A percentile compares a stretch with the other conserved stretches of the same genome.
Conservation (phyloP, 129 eudicot species). For the Tagetes erecta region DNA sequence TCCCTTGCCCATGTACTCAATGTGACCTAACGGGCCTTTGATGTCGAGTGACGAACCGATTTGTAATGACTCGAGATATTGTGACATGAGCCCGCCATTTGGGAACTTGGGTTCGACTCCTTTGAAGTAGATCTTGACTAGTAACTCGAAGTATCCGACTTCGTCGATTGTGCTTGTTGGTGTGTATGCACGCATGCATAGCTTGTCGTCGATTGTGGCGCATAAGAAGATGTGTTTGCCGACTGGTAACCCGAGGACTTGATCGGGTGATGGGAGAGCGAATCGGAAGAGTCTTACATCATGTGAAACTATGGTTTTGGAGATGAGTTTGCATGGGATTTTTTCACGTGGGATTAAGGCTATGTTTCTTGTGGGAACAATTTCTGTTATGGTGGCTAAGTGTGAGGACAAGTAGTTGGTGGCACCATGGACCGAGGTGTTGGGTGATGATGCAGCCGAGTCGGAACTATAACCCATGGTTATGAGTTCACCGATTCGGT, state of each 20-base stretch:
- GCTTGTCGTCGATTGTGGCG: constrained; percentile 65
- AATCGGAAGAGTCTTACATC: constrained; percentile 74
- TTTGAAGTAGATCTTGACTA: constrained; percentile 82
- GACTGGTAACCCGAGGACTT: constrained; percentile 75
- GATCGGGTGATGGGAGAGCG: constrained; percentile 65
- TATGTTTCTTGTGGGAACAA: constrained; percentile 35
- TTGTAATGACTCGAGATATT: constrained; percentile 58
- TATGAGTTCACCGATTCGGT: constrained; percentile 71
- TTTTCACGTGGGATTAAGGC: constrained; percentile 73
- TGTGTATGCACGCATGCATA: constrained; percentile 96
- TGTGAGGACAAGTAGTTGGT: constrained; percentile 26
- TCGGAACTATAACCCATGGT: constrained; percentile 58
- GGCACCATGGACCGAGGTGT: constrained; percentile 75
- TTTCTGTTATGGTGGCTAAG: constrained; percentile 60
- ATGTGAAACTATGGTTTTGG: constrained; percentile 57
- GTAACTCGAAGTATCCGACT: constrained; percentile 77
- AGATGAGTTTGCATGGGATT: constrained; percentile 66
- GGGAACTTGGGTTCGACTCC: constrained; percentile 71
- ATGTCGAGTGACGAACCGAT: constrained; percentile 58
- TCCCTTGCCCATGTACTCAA: constrained; percentile 79
- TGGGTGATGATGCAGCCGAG: constrained; percentile 66
- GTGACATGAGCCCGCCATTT: constrained; percentile 86
- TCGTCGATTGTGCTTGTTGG: constrained; percentile 67
- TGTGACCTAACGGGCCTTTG: constrained; percentile 96
- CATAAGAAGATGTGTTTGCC: constrained; percentile 91